Percentiles rank a stretch among this genome's conserved stretches.
Evolutionary conservation across 2,329 filamentous ascomycete genomes (phyloP).

Genomic region (Aspergillus sp.): DNA sequence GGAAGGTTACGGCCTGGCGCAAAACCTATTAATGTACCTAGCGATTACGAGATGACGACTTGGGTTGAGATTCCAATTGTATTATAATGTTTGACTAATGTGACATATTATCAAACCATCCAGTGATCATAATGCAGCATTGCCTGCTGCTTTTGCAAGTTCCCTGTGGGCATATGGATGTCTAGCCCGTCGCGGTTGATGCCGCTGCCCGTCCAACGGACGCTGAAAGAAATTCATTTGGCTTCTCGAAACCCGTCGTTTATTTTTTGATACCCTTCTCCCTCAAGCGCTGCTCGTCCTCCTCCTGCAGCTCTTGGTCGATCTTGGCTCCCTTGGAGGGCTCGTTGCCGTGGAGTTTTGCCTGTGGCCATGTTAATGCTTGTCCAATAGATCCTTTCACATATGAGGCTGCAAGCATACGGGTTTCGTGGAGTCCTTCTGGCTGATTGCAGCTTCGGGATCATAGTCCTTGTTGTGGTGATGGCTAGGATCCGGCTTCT

Average conservation of each 20-base stretch:
- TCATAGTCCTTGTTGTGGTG: constrained; percentile 27
- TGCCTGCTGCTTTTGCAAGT: too few species aligned
- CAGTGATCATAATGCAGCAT: too few species aligned
- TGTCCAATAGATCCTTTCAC: neutral
- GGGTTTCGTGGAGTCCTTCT: constrained; percentile 43
- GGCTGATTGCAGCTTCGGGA: constrained; percentile 35
- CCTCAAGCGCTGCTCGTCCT: constrained; percentile 42
- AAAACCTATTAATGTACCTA: neutral
- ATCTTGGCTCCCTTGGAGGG: constrained; percentile 48
- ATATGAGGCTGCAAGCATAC: constrained; percentile 24
- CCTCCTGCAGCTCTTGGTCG: constrained; percentile 43
- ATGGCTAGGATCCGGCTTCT: constrained; percentile 24
- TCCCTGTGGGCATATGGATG: too few species aligned
- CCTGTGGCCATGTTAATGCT: constrained; percentile 27
- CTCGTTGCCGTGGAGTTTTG: constrained; percentile 44
- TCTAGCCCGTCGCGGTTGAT: too few species aligned
- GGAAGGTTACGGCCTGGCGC: neutral
- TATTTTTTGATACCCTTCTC: constrained; percentile 43
- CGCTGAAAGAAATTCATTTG: neutral
- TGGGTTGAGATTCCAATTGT: neutral
- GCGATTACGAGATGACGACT: constrained; percentile 10
- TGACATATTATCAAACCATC: neutral
- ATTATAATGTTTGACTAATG: neutral
- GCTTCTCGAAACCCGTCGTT: neutral
- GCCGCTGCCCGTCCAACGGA: neutral